Conservation (phyloP, 2,329 filamentous ascomycete species). For the Colletotrichum cereale region DNA sequence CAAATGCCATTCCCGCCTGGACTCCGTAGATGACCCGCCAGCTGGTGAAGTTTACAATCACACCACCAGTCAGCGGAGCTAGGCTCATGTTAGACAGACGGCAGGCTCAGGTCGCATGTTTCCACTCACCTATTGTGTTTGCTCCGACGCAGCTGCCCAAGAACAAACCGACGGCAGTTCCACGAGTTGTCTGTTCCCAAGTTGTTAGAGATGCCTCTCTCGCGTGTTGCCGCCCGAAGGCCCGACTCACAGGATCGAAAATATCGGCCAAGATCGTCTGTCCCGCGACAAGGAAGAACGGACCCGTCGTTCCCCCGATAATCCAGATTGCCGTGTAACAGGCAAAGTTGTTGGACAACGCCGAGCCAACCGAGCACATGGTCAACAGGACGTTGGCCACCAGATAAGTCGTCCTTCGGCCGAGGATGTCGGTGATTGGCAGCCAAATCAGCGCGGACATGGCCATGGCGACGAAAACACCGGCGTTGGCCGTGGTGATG, state of each 20-base stretch:
- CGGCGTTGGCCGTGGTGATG: conserved; percentile 80
- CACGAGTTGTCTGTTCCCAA: conserved; percentile 32
- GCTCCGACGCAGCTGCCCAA: conserved; percentile 40
- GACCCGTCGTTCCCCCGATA: conserved; percentile 38
- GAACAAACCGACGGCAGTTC: conserved; percentile 40
- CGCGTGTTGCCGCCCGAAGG: rapidly evolving
- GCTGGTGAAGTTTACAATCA: conserved; percentile 76
- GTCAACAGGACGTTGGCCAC: conserved; percentile 74
- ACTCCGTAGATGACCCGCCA: conserved; percentile 81
- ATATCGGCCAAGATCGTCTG: conserved; percentile 41
- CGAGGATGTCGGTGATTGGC: conserved; percentile 66
- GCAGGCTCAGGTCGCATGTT: too few relatives aligned
- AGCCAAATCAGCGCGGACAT: conserved; percentile 78
- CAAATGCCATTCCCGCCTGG: conserved; percentile 71
- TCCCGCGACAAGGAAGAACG: conserved; percentile 37
- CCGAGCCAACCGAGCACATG: conserved; percentile 77
- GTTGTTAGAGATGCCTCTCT: background rate
- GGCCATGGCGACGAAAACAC: conserved; percentile 83
- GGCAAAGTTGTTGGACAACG: conserved; percentile 77
- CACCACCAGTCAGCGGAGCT: conserved; percentile 60
- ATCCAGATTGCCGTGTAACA: conserved; percentile 60
- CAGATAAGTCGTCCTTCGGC: conserved; percentile 49
- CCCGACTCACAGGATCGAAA: conserved; percentile 34
- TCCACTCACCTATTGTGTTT: conserved; percentile 29
- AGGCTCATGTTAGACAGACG: background rate